phyloP scores from a whole-genome alignment of 495 filamentous ascomycete genomes.

The Acidiella bohemica region DNA sequence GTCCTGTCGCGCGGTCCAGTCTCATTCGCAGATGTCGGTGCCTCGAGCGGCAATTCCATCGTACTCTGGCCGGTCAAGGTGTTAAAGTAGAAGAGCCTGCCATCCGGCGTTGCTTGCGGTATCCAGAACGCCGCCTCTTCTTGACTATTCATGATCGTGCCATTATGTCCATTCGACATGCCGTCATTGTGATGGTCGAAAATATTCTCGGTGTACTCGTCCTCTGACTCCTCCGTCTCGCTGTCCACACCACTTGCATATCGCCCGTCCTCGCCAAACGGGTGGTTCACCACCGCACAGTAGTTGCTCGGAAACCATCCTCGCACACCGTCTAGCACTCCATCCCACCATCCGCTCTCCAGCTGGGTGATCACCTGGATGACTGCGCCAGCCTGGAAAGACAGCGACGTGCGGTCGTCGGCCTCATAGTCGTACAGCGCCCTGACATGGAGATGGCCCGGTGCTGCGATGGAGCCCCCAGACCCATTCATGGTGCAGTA shows the following conservation, averaged over 20 bases:
- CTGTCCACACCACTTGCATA: slow-evolving; percentile 23
- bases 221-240: slow-evolving; percentile 37
- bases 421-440: slow-evolving; percentile 96
- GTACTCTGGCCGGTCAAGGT: slow-evolving; percentile 86
- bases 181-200: slow-evolving; percentile 46
- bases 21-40: slow-evolving; percentile 67
- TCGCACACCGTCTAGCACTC: slow-evolving; percentile 79
- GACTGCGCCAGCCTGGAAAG: slow-evolving; percentile 87
- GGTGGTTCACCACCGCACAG: slow-evolving; percentile 61
- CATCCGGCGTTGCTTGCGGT: slow-evolving; percentile 88
- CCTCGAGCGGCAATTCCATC: slow-evolving; percentile 86
- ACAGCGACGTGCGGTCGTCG: slow-evolving; percentile 90
- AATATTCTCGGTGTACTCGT: slow-evolving; percentile 51
- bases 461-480: slow-evolving; percentile 51
- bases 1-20: slow-evolving; percentile 75
- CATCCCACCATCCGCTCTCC: slow-evolving; percentile 99
- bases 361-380: slow-evolving; percentile 97
- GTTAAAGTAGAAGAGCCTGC: slow-evolving; percentile 94
- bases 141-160: slow-evolving; percentile 49
- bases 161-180: slow-evolving; percentile 42
- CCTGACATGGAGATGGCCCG: slow-evolving; percentile 77
- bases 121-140: slow-evolving; percentile 97
- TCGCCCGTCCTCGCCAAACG: slow-evolving; percentile 48
- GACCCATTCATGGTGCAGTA: slow-evolving; percentile 63
- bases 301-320: slow-evolving; percentile 99